Evolutionary conservation across 2,329 filamentous ascomycete genomes (phyloP).

Genomic region (Monosporascus sp.): DNA sequence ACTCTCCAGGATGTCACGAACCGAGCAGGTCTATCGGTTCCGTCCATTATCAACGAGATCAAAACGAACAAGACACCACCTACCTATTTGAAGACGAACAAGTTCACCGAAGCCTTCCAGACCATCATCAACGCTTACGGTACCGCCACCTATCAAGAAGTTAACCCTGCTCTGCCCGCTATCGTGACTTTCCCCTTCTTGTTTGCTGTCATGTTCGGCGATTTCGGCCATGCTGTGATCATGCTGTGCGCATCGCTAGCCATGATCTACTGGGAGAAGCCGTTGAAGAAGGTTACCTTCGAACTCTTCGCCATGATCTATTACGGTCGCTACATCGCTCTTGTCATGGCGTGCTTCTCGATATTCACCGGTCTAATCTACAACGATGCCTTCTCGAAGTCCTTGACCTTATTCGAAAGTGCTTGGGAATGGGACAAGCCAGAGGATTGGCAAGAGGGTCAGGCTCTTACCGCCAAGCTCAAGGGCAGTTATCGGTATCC

Average conservation of each 20-base stretch:
- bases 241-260: slow-evolving; percentile 78
- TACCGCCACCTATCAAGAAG: slow-evolving; percentile 93
- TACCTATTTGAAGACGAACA: slow-evolving; percentile 97
- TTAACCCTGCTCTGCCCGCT: slow-evolving; percentile 92
- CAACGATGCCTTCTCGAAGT: slow-evolving; percentile 95
- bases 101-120: slow-evolving; percentile 96
- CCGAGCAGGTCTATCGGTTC: slow-evolving; percentile 89
- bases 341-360: slow-evolving; percentile 97
- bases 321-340: slow-evolving; percentile 96
- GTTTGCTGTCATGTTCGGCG: slow-evolving; percentile 99
- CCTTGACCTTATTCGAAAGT: slow-evolving; percentile 80
- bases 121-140: slow-evolving; percentile 99
- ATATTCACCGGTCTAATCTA: slow-evolving; percentile 97
- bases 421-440: slow-evolving; percentile 79
- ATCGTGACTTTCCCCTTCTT: slow-evolving; percentile 99
- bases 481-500: slow-evolving; percentile 78
- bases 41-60: slow-evolving; percentile 97
- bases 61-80: slow-evolving; percentile 95
- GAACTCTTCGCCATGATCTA: slow-evolving; percentile 98
- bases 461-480: slow-evolving; percentile 61
- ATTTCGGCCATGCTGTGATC: slow-evolving; percentile 87
- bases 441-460: slow-evolving; percentile 57
- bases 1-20: slow-evolving; percentile 96
- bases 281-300: slow-evolving; percentile 84
- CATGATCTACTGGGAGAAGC: slow-evolving; percentile 97